Base-by-base conservation (phyloP, 2,329 filamentous ascomycete species). In the Calonectria henricotiae region DNA sequence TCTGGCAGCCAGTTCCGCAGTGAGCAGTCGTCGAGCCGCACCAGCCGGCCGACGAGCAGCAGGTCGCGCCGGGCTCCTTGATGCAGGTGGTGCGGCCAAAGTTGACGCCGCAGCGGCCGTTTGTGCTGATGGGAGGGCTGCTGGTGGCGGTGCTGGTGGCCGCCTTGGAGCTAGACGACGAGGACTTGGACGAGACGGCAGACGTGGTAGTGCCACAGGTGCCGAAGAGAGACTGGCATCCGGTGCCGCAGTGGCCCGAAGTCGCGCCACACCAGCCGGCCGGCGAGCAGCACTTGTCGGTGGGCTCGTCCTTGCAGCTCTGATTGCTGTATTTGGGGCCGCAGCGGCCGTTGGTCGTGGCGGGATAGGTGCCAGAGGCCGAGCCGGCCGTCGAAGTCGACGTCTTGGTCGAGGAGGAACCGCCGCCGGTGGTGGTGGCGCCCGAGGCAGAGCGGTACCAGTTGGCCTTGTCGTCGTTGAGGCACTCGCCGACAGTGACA, bases 401-500 rank as follows among this genome's bases (percentile, higher is more conserved):
- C 17, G 62, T 58, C 49, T n/a, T 39, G 32, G 61, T 60, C 23
- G 51, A 37, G 6, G 46, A 41, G 35, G 58, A 65, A 2, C 60
- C 51, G 5, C 63, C 67, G 1, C 82, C 79, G 17, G 63, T 44
- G 13, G 63, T 41, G 25, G 37, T 64, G 47, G 62, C 35, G 15
- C 63, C 63, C 25, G 66, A 62, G 62, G 51, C 37, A 5, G 46
- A 49, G 9, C 79, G 74, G 78, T 91, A 91, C 89, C 89, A 91
- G 76, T 86, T 84, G 54, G 81, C 83, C 8, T 79, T 74, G 7
- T 86, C 80, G 74, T 91, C 88, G 12, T 84, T 83, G 17, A 91
- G 82, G 75, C 89, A 91, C 68, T 90, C 84, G 11, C 79, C 79
- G 0, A 82, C 86, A 1, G 88, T 88, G 11, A 89, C 87, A 35